phyloP scores from a whole-genome alignment of 2,329 filamentous ascomycete genomes.

The Hypomyces perniciosus region DNA sequence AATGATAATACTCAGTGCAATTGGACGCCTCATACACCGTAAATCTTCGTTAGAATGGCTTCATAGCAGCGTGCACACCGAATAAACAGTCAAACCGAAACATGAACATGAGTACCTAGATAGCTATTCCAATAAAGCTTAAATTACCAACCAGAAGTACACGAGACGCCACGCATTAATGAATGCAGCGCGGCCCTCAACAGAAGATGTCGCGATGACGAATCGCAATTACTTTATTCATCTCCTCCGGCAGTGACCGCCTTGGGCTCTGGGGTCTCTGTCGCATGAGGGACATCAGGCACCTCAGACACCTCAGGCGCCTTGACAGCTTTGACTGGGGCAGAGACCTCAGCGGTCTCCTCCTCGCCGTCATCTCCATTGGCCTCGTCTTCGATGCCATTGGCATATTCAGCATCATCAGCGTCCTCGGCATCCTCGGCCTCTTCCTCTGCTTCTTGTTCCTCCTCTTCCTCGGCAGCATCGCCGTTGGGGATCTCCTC shows the following conservation, averaged over 20 bases:
- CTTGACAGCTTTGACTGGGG: constrained; percentile 25
- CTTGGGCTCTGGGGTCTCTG: constrained; percentile 24
- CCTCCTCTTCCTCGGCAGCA: constrained; percentile 29
- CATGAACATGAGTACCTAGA: not conserved
- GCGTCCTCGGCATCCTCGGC: constrained; percentile 20
- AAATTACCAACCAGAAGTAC: not conserved
- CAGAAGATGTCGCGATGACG: constrained; percentile 7
- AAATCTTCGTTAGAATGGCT: too few relatives aligned
- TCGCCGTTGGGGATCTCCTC: constrained; percentile 29
- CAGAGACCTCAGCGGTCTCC: constrained; percentile 16
- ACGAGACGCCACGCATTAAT: not conserved
- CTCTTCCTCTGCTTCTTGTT: constrained; percentile 22
- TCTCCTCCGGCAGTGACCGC: constrained; percentile 25
- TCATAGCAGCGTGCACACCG: too few relatives aligned
- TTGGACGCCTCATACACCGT: too few relatives aligned
- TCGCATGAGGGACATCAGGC: constrained; percentile 14
- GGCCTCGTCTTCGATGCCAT: constrained; percentile 12
- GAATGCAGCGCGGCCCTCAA: not conserved
- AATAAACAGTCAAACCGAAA: too few relatives aligned
- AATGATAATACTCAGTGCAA: too few relatives aligned
- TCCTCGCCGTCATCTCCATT: constrained; percentile 14
- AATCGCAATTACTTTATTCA: constrained; percentile 17
- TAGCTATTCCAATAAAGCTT: not conserved
- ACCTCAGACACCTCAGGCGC: constrained; percentile 17
- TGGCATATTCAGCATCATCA: constrained; percentile 18